Evolutionary conservation across 345 rosid genomes (phyloP).

Genomic region (Turritis glabra): DNA sequence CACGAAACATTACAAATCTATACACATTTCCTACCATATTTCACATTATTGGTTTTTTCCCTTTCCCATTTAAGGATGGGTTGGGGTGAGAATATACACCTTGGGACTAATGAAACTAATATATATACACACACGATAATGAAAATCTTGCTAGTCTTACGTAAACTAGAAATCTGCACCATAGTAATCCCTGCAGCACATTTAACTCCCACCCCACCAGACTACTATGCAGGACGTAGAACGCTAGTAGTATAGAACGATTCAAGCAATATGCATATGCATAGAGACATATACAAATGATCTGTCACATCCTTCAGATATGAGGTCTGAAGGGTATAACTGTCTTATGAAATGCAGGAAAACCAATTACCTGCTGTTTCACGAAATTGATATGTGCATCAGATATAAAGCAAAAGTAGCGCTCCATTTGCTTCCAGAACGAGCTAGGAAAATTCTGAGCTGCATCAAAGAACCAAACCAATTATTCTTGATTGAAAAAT

Average conservation of each 20-base stretch:
- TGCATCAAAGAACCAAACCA: slow-evolving; percentile 49
- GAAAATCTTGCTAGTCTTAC: not conserved
- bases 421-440: slow-evolving; percentile 91
- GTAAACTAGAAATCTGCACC: not conserved
- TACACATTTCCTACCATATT: slow-evolving; percentile 2
- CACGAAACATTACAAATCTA: not conserved
- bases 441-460: slow-evolving; percentile 53
- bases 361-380: slow-evolving; percentile 66
- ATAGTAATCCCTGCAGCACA: slow-evolving; percentile 9
- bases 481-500: slow-evolving; percentile 25
- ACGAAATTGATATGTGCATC: slow-evolving; percentile 65
- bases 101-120: not conserved
- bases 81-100: not conserved
- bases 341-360: slow-evolving; percentile 17
- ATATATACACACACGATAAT: too few relatives aligned
- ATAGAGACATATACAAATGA: slow-evolving; percentile 5
- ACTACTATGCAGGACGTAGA: not conserved
- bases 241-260: not conserved
- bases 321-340: slow-evolving; percentile 9
- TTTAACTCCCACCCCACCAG: slow-evolving; percentile 11
- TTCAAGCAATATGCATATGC: slow-evolving; percentile 14
- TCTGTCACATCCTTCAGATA: slow-evolving; percentile 23
- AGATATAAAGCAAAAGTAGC: slow-evolving; percentile 66
- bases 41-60: not conserved
- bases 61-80: not conserved